Evolutionary conservation across 805 yeast species (phyloP).

Genomic region (Saccharomyces kudriavzevii): DNA sequence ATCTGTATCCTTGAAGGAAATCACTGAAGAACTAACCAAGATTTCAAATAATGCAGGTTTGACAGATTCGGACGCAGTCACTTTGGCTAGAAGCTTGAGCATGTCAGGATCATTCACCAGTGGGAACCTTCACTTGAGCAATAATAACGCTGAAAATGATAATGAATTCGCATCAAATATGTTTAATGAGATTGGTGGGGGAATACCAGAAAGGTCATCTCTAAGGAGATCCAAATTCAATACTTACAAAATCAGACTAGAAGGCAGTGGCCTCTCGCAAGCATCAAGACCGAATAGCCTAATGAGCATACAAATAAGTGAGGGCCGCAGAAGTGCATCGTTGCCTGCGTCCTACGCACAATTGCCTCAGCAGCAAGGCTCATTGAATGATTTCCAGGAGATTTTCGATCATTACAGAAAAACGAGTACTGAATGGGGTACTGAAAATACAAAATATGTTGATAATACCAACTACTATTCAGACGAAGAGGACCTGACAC

Average conservation of each 20-base stretch:
- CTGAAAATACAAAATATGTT: constrained; percentile 1
- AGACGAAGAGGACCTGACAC: background rate
- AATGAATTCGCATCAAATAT: constrained; percentile 26
- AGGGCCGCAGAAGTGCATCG: constrained; percentile 1
- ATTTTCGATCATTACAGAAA: constrained; percentile 26
- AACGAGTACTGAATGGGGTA: constrained; percentile 18
- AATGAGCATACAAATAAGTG: background rate
- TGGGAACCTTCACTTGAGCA: background rate
- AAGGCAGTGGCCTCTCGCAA: constrained; percentile 8
- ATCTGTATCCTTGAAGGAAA: constrained; percentile 56
- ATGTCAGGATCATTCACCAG: constrained; percentile 51
- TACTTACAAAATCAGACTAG: constrained; percentile 38
- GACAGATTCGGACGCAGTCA: constrained; percentile 71
- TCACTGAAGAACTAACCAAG: constrained; percentile 67
- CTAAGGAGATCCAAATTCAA: constrained; percentile 43
- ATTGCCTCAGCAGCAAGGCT: background rate
- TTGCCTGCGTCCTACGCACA: background rate
- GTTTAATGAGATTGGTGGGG: constrained; percentile 22
- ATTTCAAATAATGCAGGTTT: constrained; percentile 71
- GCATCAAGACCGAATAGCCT: background rate
- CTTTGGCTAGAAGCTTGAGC: constrained; percentile 73
- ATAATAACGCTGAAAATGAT: constrained; percentile 7
- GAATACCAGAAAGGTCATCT: constrained; percentile 29
- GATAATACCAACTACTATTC: background rate
- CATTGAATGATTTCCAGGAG: constrained; percentile 19